phyloP scores from a whole-genome alignment of 1,284 basidiomycete genomes.

The Somion occarium region DNA sequence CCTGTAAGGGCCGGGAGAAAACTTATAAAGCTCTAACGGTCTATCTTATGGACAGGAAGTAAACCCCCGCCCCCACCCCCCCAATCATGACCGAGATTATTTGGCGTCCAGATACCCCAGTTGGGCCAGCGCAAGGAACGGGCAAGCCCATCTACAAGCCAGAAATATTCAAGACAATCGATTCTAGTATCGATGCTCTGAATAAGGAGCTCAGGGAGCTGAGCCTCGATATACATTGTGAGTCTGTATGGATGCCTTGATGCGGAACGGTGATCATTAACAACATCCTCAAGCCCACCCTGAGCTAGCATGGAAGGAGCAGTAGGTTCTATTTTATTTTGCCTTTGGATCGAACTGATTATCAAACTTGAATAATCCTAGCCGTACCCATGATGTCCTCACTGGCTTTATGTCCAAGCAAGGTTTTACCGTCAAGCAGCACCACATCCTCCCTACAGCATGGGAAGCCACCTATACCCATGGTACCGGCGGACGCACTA shows the following conservation, averaged over 20 bases:
- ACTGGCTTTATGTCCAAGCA: constrained; percentile 53
- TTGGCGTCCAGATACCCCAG: constrained; percentile 11
- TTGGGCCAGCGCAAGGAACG: constrained; percentile 4
- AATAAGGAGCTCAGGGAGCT: constrained; percentile 48
- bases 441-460: constrained; percentile 71
- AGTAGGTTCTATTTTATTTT: constrained; percentile 19
- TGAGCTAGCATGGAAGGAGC: constrained; percentile 25
- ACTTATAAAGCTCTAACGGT: too few relatives aligned
- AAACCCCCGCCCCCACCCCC: too few relatives aligned
- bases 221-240: constrained; percentile 66
- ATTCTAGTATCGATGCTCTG: constrained; percentile 47
- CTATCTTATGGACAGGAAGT: too few relatives aligned
- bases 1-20: too few relatives aligned
- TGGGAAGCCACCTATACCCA: constrained; percentile 70
- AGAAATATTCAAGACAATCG: constrained; percentile 47
- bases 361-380: constrained; percentile 16
- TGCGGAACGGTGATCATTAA: neutral
- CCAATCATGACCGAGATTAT: constrained; percentile 1
- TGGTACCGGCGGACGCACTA: constrained; percentile 53
- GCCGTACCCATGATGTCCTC: constrained; percentile 48
- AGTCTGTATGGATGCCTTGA: neutral
- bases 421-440: constrained; percentile 57
- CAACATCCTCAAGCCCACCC: constrained; percentile 21
- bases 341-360: constrained; percentile 1
- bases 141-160: constrained; percentile 19